Percentiles rank a stretch among this genome's conserved stretches.
Conservation (phyloP, 306 rosid genomes). For the Cyamopsis tetragonoloba region DNA sequence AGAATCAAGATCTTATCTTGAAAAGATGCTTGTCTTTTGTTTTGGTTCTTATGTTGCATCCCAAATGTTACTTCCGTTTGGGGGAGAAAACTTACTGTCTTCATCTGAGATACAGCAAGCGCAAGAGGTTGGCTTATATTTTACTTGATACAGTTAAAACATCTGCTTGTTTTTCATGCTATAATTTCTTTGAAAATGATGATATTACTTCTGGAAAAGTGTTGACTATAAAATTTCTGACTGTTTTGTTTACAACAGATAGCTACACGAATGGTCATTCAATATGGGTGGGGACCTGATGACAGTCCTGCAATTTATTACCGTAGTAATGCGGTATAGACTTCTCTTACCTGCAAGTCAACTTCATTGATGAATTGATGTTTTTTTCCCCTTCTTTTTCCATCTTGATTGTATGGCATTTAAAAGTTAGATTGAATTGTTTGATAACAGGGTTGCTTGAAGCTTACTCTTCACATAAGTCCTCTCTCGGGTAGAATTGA, state of each 20-base stretch:
- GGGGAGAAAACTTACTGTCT: constrained; percentile 88
- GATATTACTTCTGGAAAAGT: constrained; percentile 1
- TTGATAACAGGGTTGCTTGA: neutral
- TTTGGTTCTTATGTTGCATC: constrained; percentile 90
- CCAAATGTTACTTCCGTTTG: constrained; percentile 91
- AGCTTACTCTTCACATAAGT: constrained; percentile 3
- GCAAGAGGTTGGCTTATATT: constrained; percentile 69
- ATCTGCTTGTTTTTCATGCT: constrained; percentile 20
- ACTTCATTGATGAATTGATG: neutral
- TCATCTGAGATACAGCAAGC: constrained; percentile 78
- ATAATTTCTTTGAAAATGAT: neutral
- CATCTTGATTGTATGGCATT: constrained; percentile 4
- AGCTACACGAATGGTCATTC: constrained; percentile 94
- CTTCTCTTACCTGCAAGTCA: constrained; percentile 33
- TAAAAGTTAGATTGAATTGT: constrained; percentile 2
- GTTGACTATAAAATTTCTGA: constrained; percentile 15
- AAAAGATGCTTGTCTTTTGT: constrained; percentile 94
- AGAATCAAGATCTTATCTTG: constrained; percentile 94
- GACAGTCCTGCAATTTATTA: constrained; percentile 94
- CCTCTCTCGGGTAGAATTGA: neutral
- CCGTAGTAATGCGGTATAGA: constrained; percentile 70
- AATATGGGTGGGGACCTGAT: constrained; percentile 99
- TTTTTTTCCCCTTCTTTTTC: neutral
- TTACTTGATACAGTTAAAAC: constrained; percentile 16
- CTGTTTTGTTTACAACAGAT: constrained; percentile 50